A percentile compares a stretch with the other conserved stretches of the same genome.
Conservation (phyloP, 352 stramenopile species). For the Thalassiosira allenii region DNA sequence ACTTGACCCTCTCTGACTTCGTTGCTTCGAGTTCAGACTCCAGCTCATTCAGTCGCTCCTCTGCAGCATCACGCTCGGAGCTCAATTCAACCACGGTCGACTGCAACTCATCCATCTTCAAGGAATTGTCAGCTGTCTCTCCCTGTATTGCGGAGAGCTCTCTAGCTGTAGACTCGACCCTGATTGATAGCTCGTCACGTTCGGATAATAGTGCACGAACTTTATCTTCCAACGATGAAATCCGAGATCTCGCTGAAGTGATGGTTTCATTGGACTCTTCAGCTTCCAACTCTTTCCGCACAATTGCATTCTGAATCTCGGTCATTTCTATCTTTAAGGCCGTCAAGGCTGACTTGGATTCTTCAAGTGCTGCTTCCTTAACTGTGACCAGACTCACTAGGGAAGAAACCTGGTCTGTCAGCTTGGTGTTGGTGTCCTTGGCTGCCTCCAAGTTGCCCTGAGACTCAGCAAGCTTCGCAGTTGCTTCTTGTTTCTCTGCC, state of each 20-base stretch:
- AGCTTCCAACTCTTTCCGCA: too few relatives aligned
- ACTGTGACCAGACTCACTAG: not conserved
- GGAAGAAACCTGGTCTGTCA: constrained; percentile 10
- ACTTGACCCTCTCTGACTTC: too few relatives aligned
- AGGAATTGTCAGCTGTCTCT: not conserved
- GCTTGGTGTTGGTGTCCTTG: not conserved
- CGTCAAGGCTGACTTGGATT: too few relatives aligned
- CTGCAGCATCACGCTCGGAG: constrained; percentile 31
- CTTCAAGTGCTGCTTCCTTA: constrained; percentile 8
- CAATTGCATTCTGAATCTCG: too few relatives aligned
- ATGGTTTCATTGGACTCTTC: too few relatives aligned
- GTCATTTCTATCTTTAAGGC: too few relatives aligned
- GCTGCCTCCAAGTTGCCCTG: constrained; percentile 4
- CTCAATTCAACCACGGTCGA: constrained; percentile 1
- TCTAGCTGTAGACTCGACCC: not conserved
- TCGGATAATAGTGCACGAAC: too few relatives aligned
- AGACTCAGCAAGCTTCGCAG: not conserved
- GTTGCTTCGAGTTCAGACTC: constrained; percentile 22
- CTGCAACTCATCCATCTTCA: constrained; percentile 4
- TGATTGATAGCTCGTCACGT: constrained; percentile 5
- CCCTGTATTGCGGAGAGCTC: not conserved
- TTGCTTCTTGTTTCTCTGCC: not conserved
- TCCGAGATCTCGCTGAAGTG: too few relatives aligned
- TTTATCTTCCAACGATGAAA: too few relatives aligned
- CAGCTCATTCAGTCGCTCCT: constrained; percentile 18